Evolutionary conservation across 805 yeast species (phyloP).

Genomic region (Candida sithepensis): DNA sequence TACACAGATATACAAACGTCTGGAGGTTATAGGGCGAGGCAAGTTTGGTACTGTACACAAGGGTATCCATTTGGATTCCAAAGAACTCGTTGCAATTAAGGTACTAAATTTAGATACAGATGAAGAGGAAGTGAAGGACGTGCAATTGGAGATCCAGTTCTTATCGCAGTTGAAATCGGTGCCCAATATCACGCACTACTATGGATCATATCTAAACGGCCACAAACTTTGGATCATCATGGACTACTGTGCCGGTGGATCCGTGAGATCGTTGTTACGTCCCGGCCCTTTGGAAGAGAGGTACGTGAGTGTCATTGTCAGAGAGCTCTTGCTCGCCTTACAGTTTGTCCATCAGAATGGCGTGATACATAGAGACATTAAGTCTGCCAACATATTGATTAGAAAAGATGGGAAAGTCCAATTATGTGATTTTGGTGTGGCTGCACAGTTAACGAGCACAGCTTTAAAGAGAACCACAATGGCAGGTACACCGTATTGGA

Average conservation of each 20-base stretch:
- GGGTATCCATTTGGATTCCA: conserved; percentile 67
- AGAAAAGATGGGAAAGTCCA: conserved; percentile 81
- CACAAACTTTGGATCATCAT: conserved; percentile 95
- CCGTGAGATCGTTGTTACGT: conserved; percentile 76
- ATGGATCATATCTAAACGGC: conserved; percentile 82
- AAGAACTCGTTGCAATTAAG: conserved; percentile 86
- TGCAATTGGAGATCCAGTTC: conserved; percentile 88
- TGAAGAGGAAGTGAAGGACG: conserved; percentile 92
- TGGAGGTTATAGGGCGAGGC: conserved; percentile 93
- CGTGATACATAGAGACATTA: conserved; percentile 92
- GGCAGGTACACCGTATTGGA: conserved; percentile 97
- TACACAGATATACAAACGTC: conserved; percentile 57
- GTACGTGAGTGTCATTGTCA: conserved; percentile 74
- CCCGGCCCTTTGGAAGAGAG: conserved; percentile 88
- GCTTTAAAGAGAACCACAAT: conserved; percentile 83
- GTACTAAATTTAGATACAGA: conserved; percentile 88
- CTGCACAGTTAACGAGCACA: conserved; percentile 81
- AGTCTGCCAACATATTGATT: conserved; percentile 92
- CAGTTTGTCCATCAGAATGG: conserved; percentile 82
- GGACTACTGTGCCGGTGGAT: conserved; percentile 98
- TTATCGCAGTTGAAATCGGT: conserved; percentile 75
- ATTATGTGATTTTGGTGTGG: conserved; percentile 97
- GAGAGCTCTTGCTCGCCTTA: conserved; percentile 78
- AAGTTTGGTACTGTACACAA: conserved; percentile 96
- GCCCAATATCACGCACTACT: conserved; percentile 91